Evolutionary conservation across 805 yeast species (phyloP), one percentile per base, ranked within the genome.

Genomic region (Vanderwaltozyma tropicalis): DNA sequence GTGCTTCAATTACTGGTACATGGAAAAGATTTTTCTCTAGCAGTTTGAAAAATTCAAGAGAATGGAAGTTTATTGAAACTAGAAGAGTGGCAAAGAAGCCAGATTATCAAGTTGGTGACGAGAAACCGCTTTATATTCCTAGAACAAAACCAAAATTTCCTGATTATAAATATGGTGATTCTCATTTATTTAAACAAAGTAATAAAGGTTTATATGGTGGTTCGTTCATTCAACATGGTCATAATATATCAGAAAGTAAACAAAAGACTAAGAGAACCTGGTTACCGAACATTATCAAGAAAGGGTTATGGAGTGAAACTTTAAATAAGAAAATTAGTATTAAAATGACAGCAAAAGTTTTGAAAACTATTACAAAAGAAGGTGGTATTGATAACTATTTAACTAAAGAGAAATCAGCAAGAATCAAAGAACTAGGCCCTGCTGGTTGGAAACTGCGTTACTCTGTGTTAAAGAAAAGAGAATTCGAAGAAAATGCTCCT

Each of bases 381-480:
- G 98, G 98, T 44, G 98, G 99, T 5, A 68, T 92, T 40, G 99
- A 92, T 56, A 78, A 78, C 46, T 92, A 92, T 57, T 61, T 92
- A 43, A 71, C 77, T 31, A 92, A 92, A 62, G 94, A 87, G 42
- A 85, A 82, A 48, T 68, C 94, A 5, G 94, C 94, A 3, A 72
- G 98, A 64, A 69, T 85, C 46, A 92, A 92, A 66, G 95, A 92
- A 57, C 66, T 92, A 53, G 98, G 98, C 0, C 80, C 88, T 38
- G 68, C 74, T 40, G 98, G 97, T 25, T 92, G 97, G 97, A 74
- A 74, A 50, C 68, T 92, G 48, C 80, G 89, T 53, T 88, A 80
- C 59, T 73, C 76, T 40, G 77, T 92, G 13, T 59, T 89, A 52
- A 62, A 61, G 50, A 58, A 60, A 41, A 53, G 61, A 50, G 63